Evolutionary conservation across 2,329 filamentous ascomycete genomes (phyloP).

Genomic region (Geosmithia flava): DNA sequence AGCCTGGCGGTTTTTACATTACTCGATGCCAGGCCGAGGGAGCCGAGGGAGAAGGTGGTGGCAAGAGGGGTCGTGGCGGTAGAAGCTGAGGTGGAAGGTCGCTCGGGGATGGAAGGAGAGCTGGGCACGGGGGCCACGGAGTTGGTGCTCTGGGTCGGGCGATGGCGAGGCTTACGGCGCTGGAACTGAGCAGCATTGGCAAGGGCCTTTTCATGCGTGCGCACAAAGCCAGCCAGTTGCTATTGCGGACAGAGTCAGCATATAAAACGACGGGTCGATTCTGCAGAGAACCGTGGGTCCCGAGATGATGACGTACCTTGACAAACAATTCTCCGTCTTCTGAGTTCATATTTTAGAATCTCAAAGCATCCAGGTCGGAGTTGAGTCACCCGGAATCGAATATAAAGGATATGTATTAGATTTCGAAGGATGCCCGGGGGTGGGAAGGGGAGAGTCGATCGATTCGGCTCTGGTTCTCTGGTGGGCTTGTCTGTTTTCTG

Average conservation of each 20-base stretch:
- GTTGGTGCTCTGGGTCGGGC: constrained; percentile 51
- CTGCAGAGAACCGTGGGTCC: background rate
- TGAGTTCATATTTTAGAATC: constrained; percentile 58
- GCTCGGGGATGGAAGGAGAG: constrained; percentile 45
- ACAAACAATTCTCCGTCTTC: constrained; percentile 85
- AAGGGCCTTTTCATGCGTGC: constrained; percentile 91
- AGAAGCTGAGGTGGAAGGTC: constrained; percentile 47
- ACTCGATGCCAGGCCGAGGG: constrained; percentile 74
- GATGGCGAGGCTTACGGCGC: constrained; percentile 63
- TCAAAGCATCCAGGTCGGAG: constrained; percentile 11
- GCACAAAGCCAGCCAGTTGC: constrained; percentile 94
- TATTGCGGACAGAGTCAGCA: constrained; percentile 27
- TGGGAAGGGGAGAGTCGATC: background rate
- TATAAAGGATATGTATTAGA: background rate
- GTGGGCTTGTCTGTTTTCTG: background rate
- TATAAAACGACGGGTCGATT: constrained; percentile 4
- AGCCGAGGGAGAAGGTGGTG: constrained; percentile 74
- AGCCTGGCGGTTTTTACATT: constrained; percentile 82
- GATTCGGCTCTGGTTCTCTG: background rate
- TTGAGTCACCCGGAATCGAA: background rate
- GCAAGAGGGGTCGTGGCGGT: constrained; percentile 60
- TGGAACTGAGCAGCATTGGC: constrained; percentile 83
- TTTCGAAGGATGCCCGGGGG: too few species aligned
- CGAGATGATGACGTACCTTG: constrained; percentile 45
- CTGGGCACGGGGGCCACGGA: constrained; percentile 38